Evolutionary conservation across 139 green algal genomes (phyloP), one percentile per base, ranked within the genome.

Genomic region (Pedinophyceae sp.): DNA sequence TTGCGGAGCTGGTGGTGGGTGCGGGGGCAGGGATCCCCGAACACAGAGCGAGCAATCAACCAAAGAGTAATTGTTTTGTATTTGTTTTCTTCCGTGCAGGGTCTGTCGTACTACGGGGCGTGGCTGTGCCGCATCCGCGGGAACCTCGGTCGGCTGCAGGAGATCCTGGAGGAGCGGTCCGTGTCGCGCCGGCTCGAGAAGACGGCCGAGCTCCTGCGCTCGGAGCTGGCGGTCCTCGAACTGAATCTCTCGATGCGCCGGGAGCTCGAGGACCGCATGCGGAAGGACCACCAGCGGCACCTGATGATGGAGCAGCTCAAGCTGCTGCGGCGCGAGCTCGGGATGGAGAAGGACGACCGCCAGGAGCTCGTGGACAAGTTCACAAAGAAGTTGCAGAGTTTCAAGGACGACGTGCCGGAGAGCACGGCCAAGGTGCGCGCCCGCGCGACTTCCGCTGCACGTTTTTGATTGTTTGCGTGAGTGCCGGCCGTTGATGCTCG

Each of bases 301-400:
- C 83, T 98, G 50, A 68, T 97, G n/a, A 92, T 93, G 86, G 90
- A 98, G 73, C 89, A 97, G 76, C 74, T 97, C 24, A 86, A 86
- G 57, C 75, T 54, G 64, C 96, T 97, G 67, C 96, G 97, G 73
- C 89, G 93, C 66, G 89, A 94, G 74, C 72, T 98, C 54, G 89
- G 89, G 15, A 73, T 98, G 64, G 90, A 97, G 66, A 86, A 86
- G 64, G 90, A 97, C 70, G 89, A 97, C 68, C 96, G 97, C 72
- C 81, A 64, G 7, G 80, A 81, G 3, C 68, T 97, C 19, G 68
- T 93, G 26, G 74, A 83, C 55, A 89, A 82, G 76, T 78, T 80
- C 46, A n/a, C 29, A 30, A 60, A 76, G 49, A 73, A 66, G 61
- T 56, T 78, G 20, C 57, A 63, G 41, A 30, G 59, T 15, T 66